These are phyloP conservation scores for Ustilago hordei DNA, from an alignment of 1,284 basidiomycete species.

Conservation along the genomic window DNA sequence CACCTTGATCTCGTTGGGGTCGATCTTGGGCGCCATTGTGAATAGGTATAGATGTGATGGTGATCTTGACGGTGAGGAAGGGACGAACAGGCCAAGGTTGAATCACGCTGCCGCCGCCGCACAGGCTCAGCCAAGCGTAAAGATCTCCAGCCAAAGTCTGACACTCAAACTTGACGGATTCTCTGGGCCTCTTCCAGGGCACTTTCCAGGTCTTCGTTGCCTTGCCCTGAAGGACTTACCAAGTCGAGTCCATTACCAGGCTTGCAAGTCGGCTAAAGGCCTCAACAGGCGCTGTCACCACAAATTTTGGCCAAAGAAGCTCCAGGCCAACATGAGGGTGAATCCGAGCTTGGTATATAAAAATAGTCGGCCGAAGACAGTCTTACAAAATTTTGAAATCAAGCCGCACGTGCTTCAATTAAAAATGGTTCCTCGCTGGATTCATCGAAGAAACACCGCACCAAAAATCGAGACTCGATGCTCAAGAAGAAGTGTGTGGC, in stretches of 20 bases:
- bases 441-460: not conserved
- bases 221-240: too few species aligned
- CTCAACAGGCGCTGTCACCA: not conserved
- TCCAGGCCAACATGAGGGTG: not conserved
- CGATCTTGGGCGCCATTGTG: conserved; percentile 71
- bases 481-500: not conserved
- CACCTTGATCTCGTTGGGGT: conserved; percentile 89
- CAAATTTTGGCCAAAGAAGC: not conserved
- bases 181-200: not conserved
- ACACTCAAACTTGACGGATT: not conserved
- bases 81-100: conserved; percentile 7
- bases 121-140: not conserved
- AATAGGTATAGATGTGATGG: conserved; percentile 44
- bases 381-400: not conserved
- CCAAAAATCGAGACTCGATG: too few species aligned
- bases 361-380: not conserved
- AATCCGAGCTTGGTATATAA: not conserved
- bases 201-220: not conserved
- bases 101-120: conserved; percentile 10
- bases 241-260: not conserved
- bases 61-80: conserved; percentile 44
- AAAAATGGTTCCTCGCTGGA: not conserved
- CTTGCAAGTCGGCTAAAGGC: not conserved
- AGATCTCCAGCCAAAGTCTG: not conserved
- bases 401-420: not conserved